phyloP scores from a whole-genome alignment of 345 rosid genomes.

The Pugionium dolabratum region DNA sequence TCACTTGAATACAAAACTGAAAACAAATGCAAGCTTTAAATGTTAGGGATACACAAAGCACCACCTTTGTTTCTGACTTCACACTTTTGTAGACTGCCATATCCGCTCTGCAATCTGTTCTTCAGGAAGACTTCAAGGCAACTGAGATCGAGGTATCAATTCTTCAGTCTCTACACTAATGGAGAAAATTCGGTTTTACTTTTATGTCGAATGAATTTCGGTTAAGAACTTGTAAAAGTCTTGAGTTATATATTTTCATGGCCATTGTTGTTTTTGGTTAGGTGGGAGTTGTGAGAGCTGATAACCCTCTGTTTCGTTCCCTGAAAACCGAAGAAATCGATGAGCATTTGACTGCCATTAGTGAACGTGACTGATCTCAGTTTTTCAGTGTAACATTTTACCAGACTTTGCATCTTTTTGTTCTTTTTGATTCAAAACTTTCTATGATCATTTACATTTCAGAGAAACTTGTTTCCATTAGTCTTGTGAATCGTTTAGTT shows the following conservation, averaged over 20 bases:
- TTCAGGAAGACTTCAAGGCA: conserved; percentile 93
- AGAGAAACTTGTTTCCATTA: no score
- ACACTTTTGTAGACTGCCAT: conserved; percentile 57
- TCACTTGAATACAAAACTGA: not conserved
- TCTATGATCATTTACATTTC: no score
- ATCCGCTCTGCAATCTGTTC: conserved; percentile 84
- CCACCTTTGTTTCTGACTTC: conserved; percentile 3
- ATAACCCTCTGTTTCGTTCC: conserved; percentile 51
- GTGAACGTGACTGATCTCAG: conserved; percentile 67
- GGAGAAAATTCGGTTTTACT: no score
- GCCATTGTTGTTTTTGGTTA: conserved; percentile 23
- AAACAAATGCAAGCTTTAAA: not conserved
- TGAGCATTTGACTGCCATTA: conserved; percentile 77
- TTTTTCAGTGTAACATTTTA: no score
- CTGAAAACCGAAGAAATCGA: conserved; percentile 70
- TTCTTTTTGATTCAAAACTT: not conserved
- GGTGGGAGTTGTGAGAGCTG: conserved; percentile 80
- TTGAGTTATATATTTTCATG: not conserved
- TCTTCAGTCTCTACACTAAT: not conserved
- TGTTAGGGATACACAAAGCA: not conserved
- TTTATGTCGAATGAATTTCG: no score
- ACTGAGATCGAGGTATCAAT: conserved; percentile 80
- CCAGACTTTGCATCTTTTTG: no score
- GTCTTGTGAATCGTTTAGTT: no score
- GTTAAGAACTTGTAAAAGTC: no score